phyloP scores from a whole-genome alignment of 148 eudicot species.

The Camellia sinensis region DNA sequence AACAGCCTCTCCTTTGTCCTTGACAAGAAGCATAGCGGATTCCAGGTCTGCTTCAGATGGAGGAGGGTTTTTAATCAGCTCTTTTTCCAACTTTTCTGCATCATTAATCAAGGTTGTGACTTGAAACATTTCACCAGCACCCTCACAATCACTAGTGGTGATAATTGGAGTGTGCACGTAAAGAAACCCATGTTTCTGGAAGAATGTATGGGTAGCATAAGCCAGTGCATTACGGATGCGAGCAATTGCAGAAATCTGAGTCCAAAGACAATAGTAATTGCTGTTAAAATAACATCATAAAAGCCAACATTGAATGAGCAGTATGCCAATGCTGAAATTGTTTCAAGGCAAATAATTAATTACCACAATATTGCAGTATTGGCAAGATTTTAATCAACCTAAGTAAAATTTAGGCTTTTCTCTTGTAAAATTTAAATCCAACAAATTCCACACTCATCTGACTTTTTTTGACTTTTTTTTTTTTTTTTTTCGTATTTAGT shows the following conservation, averaged over 20 bases:
- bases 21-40: conserved; percentile 55
- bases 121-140: conserved; percentile 99
- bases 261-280: not conserved
- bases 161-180: conserved; percentile 91
- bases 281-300: not conserved
- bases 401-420: not conserved
- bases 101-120: conserved; percentile 80
- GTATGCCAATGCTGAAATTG: not conserved
- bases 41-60: conserved; percentile 68
- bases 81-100: conserved; percentile 75
- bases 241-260: conserved; percentile 82
- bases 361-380: not conserved
- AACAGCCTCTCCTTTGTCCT: conserved; percentile 68
- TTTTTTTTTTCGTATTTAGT: too few relatives aligned
- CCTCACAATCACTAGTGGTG: conserved; percentile 98
- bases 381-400: not conserved
- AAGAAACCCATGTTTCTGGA: conserved; percentile 72
- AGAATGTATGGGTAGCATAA: conserved; percentile 89
- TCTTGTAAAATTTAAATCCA: too few relatives aligned
- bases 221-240: conserved; percentile 90
- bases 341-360: not conserved
- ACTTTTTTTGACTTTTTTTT: too few relatives aligned
- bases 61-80: conserved; percentile 66
- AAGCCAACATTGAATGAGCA: not conserved
- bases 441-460: too few relatives aligned